Percentiles rank a stretch among this genome's conserved stretches.
These are phyloP conservation scores for Areca catechu DNA, from an alignment of 176 grass and related monocot genomes.

Conservation along the genomic window DNA sequence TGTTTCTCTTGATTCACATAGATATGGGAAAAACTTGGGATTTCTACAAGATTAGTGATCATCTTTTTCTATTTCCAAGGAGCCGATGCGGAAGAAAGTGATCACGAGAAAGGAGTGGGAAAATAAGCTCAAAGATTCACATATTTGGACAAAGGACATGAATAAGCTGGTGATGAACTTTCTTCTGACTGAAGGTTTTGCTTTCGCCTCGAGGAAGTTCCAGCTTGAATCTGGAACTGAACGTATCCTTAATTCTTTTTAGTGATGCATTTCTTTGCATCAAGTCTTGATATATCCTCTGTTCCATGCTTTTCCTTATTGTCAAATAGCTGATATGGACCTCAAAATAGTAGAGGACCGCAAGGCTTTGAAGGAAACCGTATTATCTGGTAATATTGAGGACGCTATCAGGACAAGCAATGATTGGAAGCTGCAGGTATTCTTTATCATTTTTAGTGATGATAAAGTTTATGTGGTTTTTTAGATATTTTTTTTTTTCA, in stretches of 20 bases:
- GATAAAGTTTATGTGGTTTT: too few relatives aligned
- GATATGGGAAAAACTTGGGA: too few relatives aligned
- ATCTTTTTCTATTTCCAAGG: neutral
- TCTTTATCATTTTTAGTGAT: too few relatives aligned
- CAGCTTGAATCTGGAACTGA: constrained; percentile 80
- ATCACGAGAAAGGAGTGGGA: constrained; percentile 82
- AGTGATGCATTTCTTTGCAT: neutral
- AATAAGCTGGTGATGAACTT: constrained; percentile 92
- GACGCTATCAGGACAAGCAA: constrained; percentile 93
- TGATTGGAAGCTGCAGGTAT: constrained; percentile 84
- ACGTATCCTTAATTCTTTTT: constrained; percentile 30
- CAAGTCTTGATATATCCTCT: neutral
- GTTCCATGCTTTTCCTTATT: constrained; percentile 8
- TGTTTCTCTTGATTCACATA: too few relatives aligned
- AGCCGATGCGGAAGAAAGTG: constrained; percentile 76
- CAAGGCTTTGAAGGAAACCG: constrained; percentile 75
- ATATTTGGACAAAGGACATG: constrained; percentile 90
- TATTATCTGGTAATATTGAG: constrained; percentile 90
- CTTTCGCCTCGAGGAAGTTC: constrained; percentile 81
- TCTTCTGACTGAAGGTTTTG: constrained; percentile 83
- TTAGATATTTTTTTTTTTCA: too few relatives aligned
- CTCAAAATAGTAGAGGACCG: constrained; percentile 67
- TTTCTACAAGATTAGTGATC: too few relatives aligned
- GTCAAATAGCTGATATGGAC: constrained; percentile 67
- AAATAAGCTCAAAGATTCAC: constrained; percentile 77